Percentiles rank a stretch among this genome's conserved stretches.
These are phyloP conservation scores for Sanghuangporus weigelae DNA, from an alignment of 1,284 basidiomycete species.

Conservation along the genomic window DNA sequence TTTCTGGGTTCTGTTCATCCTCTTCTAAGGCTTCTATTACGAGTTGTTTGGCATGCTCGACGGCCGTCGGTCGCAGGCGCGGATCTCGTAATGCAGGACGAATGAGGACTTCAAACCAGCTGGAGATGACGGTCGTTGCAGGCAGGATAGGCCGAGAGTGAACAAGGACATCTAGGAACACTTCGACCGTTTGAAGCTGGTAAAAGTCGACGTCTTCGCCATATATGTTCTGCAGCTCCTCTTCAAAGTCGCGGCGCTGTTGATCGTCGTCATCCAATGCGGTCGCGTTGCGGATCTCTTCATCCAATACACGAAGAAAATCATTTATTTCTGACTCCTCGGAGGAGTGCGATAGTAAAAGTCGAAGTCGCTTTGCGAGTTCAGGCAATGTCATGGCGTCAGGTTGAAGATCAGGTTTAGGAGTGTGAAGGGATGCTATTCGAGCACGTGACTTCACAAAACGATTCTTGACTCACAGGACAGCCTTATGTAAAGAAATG, in stretches of 20 bases:
- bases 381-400: neutral
- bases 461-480: too few relatives aligned
- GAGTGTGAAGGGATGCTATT: neutral
- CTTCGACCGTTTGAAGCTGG: constrained; percentile 51
- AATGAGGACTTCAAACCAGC: constrained; percentile 74
- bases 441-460: too few relatives aligned
- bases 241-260: constrained; percentile 50
- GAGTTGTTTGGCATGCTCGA: constrained; percentile 66
- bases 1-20: constrained; percentile 43
- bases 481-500: too few relatives aligned
- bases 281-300: constrained; percentile 44
- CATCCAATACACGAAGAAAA: constrained; percentile 45
- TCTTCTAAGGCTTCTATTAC: constrained; percentile 56
- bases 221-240: constrained; percentile 60
- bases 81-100: constrained; percentile 71
- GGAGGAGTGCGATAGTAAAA: neutral
- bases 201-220: constrained; percentile 59
- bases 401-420: neutral
- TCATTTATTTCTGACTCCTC: constrained; percentile 21
- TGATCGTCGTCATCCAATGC: constrained; percentile 40
- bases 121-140: constrained; percentile 59
- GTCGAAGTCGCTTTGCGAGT: constrained; percentile 11
- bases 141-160: constrained; percentile 57
- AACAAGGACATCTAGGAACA: constrained; percentile 60
- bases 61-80: constrained; percentile 49